These are phyloP conservation scores for Dictyophora rubrovolvata DNA, from an alignment of 768 basidiomycete genomes.

Conservation along the genomic window DNA sequence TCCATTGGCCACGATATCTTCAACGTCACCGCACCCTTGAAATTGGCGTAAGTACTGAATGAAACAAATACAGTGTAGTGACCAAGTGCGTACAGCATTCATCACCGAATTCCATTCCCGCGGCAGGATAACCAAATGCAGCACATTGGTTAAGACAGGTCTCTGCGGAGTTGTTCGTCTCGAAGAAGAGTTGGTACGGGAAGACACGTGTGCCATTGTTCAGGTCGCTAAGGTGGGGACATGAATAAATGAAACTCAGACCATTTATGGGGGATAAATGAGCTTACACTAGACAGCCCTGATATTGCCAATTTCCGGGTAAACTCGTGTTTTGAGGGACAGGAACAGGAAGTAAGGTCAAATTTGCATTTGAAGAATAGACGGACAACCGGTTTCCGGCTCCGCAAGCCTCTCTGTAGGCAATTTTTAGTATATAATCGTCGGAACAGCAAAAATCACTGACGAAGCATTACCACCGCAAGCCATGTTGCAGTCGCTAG, in stretches of 20 bases:
- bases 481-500: slow-evolving; percentile 56
- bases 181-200: slow-evolving; percentile 49
- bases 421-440: slow-evolving; percentile 4
- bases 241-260: background rate
- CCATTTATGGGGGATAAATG: background rate
- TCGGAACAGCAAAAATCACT: slow-evolving; percentile 16
- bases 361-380: slow-evolving; percentile 42
- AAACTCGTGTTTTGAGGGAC: slow-evolving; percentile 42
- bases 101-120: slow-evolving; percentile 57
- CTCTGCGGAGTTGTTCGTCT: slow-evolving; percentile 51
- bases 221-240: slow-evolving; percentile 33
- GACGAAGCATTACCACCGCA: slow-evolving; percentile 63
- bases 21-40: slow-evolving; percentile 61
- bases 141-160: slow-evolving; percentile 62
- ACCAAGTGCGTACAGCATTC: slow-evolving; percentile 55
- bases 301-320: slow-evolving; percentile 53
- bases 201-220: slow-evolving; percentile 34
- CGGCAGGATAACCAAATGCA: slow-evolving; percentile 60
- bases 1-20: slow-evolving; percentile 35
- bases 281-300: slow-evolving; percentile 55
- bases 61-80: background rate
- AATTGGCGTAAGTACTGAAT: background rate
- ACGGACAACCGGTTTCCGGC: slow-evolving; percentile 64
- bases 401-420: slow-evolving; percentile 54
- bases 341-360: slow-evolving; percentile 53